These are phyloP conservation scores for Zangia roseola DNA, from an alignment of 768 basidiomycete species.

Conservation along the genomic window DNA sequence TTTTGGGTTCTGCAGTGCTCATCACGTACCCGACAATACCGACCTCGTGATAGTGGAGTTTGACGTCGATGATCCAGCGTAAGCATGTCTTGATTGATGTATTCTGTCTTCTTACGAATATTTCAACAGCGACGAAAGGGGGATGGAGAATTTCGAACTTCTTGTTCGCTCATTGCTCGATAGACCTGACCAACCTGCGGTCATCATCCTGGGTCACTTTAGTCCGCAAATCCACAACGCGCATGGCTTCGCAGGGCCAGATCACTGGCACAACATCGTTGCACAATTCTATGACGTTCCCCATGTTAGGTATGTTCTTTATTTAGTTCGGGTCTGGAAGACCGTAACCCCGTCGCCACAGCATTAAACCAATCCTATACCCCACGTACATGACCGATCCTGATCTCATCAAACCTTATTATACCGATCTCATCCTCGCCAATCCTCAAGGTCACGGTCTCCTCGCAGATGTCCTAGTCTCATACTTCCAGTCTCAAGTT, in stretches of 20 bases:
- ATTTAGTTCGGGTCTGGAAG: not conserved
- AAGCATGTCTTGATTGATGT: conserved; percentile 32
- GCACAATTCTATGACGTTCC: conserved; percentile 98
- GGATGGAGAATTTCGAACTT: conserved; percentile 85
- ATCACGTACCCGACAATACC: conserved; percentile 91
- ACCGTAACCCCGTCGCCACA: conserved; percentile 25
- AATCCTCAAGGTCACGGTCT: conserved; percentile 79
- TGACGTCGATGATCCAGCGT: conserved; percentile 88
- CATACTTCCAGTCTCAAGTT: conserved; percentile 88
- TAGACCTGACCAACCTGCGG: conserved; percentile 87
- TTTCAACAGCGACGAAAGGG: conserved; percentile 56
- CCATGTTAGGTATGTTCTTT: conserved; percentile 62
- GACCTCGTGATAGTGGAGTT: conserved; percentile 96
- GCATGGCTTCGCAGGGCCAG: conserved; percentile 86
- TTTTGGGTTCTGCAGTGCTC: conserved; percentile 90
- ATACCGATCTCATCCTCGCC: conserved; percentile 80
- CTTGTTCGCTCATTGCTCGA: conserved; percentile 90
- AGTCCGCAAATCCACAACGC: conserved; percentile 76
- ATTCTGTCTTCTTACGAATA: not conserved
- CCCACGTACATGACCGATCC: conserved; percentile 79
- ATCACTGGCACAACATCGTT: conserved; percentile 85
- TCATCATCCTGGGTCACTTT: conserved; percentile 95
- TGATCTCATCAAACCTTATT: conserved; percentile 64
- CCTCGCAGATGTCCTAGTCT: conserved; percentile 85
- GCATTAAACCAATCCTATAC: conserved; percentile 80